Conservation (phyloP, 108 stramenopile species). For the Aureococcus anophagefferens region DNA sequence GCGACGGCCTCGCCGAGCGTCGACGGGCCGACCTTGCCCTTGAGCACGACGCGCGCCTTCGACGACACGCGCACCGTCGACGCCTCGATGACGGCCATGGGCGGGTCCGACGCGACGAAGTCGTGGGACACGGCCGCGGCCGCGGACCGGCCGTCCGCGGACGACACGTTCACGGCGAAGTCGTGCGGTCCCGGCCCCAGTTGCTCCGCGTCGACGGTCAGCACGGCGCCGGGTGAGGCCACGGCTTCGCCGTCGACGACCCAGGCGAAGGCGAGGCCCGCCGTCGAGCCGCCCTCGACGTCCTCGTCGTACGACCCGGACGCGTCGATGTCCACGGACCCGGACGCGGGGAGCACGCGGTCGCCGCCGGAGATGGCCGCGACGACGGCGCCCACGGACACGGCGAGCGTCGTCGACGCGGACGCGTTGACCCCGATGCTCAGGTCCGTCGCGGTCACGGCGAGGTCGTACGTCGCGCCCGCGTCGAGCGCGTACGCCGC, state of each 20-base stretch:
- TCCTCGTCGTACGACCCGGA: background rate
- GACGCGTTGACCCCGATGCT: background rate
- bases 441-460: background rate
- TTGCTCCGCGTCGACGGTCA: too few relatives aligned
- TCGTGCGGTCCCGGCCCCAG: too few relatives aligned
- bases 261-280: background rate
- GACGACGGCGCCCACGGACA: background rate
- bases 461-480: background rate
- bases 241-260: background rate
- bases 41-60: background rate
- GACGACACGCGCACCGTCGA: too few relatives aligned
- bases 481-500: background rate
- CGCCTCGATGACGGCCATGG: too few relatives aligned
- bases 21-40: background rate
- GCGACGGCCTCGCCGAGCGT: background rate
- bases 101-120: too few relatives aligned
- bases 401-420: background rate
- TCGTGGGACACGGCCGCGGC: too few relatives aligned
- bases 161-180: too few relatives aligned
- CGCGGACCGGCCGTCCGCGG: too few relatives aligned
- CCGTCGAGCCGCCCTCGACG: background rate
- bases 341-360: background rate
- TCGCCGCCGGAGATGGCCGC: background rate
- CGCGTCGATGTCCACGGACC: background rate
- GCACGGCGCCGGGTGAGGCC: too few relatives aligned